These are phyloP conservation scores for Adansonia digitata DNA, from an alignment of 345 rosid genomes.

Conservation along the genomic window DNA sequence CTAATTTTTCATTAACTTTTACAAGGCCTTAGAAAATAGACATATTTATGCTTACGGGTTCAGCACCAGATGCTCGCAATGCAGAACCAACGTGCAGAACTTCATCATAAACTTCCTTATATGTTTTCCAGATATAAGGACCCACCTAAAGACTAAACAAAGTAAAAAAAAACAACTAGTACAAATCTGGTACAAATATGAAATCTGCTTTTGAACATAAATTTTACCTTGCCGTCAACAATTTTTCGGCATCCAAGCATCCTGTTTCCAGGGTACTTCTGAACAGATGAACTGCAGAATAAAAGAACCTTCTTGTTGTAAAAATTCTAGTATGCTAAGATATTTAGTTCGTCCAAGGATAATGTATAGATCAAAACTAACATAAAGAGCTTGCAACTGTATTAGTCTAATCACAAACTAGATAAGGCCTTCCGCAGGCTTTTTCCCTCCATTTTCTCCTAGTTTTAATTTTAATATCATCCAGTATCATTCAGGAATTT, in stretches of 20 bases:
- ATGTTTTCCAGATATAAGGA: slow-evolving; percentile 83
- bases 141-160: slow-evolving; percentile 47
- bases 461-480: neutral
- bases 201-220: neutral
- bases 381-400: neutral
- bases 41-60: slow-evolving; percentile 51
- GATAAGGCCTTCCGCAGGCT: neutral
- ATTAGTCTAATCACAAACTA: neutral
- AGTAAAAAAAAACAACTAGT: neutral
- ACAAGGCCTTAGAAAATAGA: slow-evolving; percentile 6
- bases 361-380: neutral
- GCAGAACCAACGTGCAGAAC: slow-evolving; percentile 82
- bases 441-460: neutral
- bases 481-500: neutral
- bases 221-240: slow-evolving; percentile 62
- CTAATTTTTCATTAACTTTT: neutral
- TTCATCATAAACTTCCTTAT: slow-evolving; percentile 73
- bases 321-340: neutral
- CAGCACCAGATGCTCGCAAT: slow-evolving; percentile 67
- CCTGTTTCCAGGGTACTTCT: slow-evolving; percentile 52
- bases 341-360: neutral
- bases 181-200: neutral
- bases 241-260: slow-evolving; percentile 92
- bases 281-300: slow-evolving; percentile 49
- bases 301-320: neutral